phyloP scores from a whole-genome alignment of 257 asterid genomes.

The Pogostemon cablin region DNA sequence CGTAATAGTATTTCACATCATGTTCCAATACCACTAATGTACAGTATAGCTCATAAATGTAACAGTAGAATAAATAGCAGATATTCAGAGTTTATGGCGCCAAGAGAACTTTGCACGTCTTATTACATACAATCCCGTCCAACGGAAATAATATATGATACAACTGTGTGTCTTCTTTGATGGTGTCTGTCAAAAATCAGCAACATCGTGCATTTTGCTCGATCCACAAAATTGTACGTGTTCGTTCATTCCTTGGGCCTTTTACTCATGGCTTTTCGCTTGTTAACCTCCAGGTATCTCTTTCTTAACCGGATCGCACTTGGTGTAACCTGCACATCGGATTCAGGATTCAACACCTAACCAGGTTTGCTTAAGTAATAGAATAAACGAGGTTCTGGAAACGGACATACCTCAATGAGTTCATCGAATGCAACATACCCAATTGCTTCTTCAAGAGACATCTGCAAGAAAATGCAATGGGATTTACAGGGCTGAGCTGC shows the following conservation, averaged over 20 bases:
- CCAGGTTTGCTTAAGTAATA: not conserved
- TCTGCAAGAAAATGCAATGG: slow-evolving; percentile 46
- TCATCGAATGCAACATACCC: slow-evolving; percentile 97
- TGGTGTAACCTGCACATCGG: slow-evolving; percentile 81
- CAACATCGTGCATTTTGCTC: not conserved
- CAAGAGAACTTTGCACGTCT: slow-evolving; percentile 12
- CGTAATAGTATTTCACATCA: not conserved
- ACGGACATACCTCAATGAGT: slow-evolving; percentile 80
- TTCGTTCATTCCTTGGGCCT: slow-evolving; percentile 62
- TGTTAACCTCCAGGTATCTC: slow-evolving; percentile 81
- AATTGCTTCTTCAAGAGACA: slow-evolving; percentile 94
- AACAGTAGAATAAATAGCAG: too few species aligned
- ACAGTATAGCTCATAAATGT: not conserved
- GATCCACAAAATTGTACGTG: slow-evolving; percentile 38
- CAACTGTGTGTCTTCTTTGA: slow-evolving; percentile 24
- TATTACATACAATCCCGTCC: slow-evolving; percentile 26
- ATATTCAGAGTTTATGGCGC: too few species aligned
- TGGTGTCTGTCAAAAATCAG: not conserved
- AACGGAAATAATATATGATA: slow-evolving; percentile 28
- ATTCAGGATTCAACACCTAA: not conserved
- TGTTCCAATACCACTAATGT: not conserved
- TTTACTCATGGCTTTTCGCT: slow-evolving; percentile 84
- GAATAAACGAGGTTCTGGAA: not conserved
- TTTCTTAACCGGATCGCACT: slow-evolving; percentile 85
- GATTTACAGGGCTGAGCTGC: too few species aligned